Conservation (phyloP, 2,329 filamentous ascomycete species). For the Claviceps fusiformis region DNA sequence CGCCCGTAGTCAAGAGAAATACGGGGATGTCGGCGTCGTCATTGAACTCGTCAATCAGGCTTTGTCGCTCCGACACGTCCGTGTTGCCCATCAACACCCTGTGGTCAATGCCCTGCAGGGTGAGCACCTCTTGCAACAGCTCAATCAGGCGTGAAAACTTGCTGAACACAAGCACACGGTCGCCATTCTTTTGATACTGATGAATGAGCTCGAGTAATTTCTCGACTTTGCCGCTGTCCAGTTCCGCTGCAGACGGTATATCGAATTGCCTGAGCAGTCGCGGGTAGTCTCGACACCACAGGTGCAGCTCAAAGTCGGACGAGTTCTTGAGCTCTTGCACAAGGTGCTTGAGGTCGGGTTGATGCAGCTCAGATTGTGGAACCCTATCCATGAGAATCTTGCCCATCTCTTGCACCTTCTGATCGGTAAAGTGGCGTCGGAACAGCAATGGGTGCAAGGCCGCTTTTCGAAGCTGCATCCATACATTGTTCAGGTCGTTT, state of each 20-base stretch:
- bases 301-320: constrained; percentile 52
- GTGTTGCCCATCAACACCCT: constrained; percentile 80
- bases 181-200: constrained; percentile 63
- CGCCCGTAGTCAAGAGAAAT: constrained; percentile 85
- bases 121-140: constrained; percentile 72
- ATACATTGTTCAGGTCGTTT: constrained; percentile 52
- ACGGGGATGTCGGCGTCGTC: constrained; percentile 64
- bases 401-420: constrained; percentile 62
- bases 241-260: constrained; percentile 37
- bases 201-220: constrained; percentile 63
- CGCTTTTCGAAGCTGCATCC: constrained; percentile 86
- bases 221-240: constrained; percentile 69
- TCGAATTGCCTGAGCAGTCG: constrained; percentile 39
- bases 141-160: constrained; percentile 89
- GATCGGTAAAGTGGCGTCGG: constrained; percentile 64
- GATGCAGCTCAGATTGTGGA: constrained; percentile 37
- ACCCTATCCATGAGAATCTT: constrained; percentile 62
- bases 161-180: constrained; percentile 81
- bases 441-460: constrained; percentile 86
- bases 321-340: constrained; percentile 41
- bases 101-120: constrained; percentile 58
- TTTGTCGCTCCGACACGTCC: constrained; percentile 69
- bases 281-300: constrained; percentile 48
- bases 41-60: constrained; percentile 79
- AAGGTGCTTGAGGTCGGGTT: constrained; percentile 38